A percentile compares a stretch with the other conserved stretches of the same genome.
These are phyloP conservation scores for Phaeosphaeriaceae sp. DNA, from an alignment of 2,329 filamentous ascomycete genomes.

Conservation along the genomic window DNA sequence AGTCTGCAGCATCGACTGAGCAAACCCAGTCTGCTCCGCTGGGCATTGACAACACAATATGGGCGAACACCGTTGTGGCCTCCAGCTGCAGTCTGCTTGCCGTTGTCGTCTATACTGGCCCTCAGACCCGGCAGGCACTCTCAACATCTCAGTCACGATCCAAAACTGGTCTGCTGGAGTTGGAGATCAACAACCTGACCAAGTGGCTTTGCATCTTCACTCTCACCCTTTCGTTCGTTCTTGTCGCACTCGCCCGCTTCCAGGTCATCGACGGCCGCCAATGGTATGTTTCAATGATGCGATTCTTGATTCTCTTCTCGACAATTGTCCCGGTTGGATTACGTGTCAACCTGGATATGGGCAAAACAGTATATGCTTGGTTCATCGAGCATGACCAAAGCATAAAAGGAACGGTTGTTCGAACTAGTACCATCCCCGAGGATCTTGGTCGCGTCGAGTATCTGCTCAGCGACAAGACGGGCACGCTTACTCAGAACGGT, in stretches of 20 bases:
- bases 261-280: constrained; percentile 67
- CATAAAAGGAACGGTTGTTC: constrained; percentile 89
- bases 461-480: constrained; percentile 94
- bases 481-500: constrained; percentile 93
- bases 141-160: constrained; percentile 92
- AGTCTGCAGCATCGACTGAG: constrained; percentile 20
- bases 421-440: constrained; percentile 96
- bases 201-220: constrained; percentile 95
- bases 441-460: constrained; percentile 96
- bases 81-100: constrained; percentile 89
- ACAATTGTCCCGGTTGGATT: constrained; percentile 98
- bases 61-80: constrained; percentile 97
- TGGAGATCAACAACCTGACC: constrained; percentile 95
- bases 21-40: constrained; percentile 70
- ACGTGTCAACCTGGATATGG: constrained; percentile 95
- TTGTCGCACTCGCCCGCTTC: constrained; percentile 88
- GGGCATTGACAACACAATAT: constrained; percentile 95
- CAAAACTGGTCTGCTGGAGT: constrained; percentile 91
- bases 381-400: constrained; percentile 92
- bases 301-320: constrained; percentile 98
- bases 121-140: constrained; percentile 90
- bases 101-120: constrained; percentile 91
- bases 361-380: constrained; percentile 93
- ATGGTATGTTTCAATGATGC: constrained; percentile 98
- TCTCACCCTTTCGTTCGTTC: constrained; percentile 80